These are phyloP conservation scores for Heliosperma pusillum DNA, from an alignment of 148 eudicot species.

Conservation along the genomic window DNA sequence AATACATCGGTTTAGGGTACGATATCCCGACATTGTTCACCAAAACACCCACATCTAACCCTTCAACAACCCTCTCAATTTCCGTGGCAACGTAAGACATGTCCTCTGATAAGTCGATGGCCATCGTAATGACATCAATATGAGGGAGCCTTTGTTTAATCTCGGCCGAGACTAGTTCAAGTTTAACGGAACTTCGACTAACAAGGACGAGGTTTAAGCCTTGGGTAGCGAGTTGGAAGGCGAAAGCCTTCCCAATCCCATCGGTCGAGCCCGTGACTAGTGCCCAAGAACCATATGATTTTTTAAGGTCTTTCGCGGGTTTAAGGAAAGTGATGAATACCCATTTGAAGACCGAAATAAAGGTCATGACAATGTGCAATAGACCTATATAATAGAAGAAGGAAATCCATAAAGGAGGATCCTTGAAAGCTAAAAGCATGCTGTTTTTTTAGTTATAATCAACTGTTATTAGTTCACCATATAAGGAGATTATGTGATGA, in stretches of 20 bases:
- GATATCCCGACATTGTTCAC: constrained; percentile 70
- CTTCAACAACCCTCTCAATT: constrained; percentile 37
- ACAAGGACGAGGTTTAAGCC: constrained; percentile 56
- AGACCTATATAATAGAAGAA: constrained; percentile 40
- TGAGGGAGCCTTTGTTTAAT: constrained; percentile 30
- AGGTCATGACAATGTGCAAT: constrained; percentile 30
- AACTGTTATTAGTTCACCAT: not conserved
- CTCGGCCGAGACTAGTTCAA: constrained; percentile 30
- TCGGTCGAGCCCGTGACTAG: constrained; percentile 75
- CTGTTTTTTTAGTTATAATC: not conserved
- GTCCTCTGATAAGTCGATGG: constrained; percentile 40
- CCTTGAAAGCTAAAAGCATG: constrained; percentile 10
- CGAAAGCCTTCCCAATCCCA: constrained; percentile 76
- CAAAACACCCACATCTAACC: constrained; percentile 65
- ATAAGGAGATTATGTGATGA: not conserved
- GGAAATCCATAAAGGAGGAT: constrained; percentile 26
- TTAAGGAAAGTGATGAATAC: constrained; percentile 36
- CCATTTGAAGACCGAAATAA: constrained; percentile 38
- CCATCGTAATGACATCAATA: constrained; percentile 31
- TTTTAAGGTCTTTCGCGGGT: constrained; percentile 46
- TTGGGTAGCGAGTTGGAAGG: constrained; percentile 48
- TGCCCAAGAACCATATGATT: constrained; percentile 65
- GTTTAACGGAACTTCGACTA: constrained; percentile 36
- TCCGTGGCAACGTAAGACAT: not conserved
- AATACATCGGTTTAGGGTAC: constrained; percentile 53